Evolutionary conservation across 352 stramenopile species (phyloP).

Genomic region (Phytophthora constricta): DNA sequence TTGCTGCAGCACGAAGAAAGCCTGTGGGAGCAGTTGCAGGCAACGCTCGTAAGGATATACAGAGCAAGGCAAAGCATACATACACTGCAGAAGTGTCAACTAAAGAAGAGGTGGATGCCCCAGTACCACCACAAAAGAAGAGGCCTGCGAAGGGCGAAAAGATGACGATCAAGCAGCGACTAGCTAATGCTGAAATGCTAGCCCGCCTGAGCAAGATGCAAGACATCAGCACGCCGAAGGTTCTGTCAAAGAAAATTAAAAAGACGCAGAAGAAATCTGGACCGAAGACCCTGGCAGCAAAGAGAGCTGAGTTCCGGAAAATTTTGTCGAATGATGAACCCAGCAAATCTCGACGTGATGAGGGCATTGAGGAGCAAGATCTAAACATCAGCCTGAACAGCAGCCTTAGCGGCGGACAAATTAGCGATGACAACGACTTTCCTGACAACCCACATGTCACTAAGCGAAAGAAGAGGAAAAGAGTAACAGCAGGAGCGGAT

Average conservation of each 20-base stretch:
- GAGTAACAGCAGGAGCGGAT: constrained; percentile 21
- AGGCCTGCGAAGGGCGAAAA: constrained; percentile 36
- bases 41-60: constrained; percentile 1
- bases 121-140: constrained; percentile 12
- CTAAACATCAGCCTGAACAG: constrained; percentile 48
- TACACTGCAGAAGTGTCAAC: constrained; percentile 5
- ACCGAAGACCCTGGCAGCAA: constrained; percentile 38
- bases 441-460: constrained; percentile 34
- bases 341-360: constrained; percentile 11
- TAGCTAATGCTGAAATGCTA: constrained; percentile 61
- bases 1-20: constrained; percentile 14
- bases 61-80: constrained; percentile 13
- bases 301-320: constrained; percentile 61
- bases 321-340: constrained; percentile 32
- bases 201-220: constrained; percentile 58
- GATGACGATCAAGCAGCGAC: constrained; percentile 49
- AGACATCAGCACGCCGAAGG: constrained; percentile 72
- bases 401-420: constrained; percentile 25
- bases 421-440: constrained; percentile 34
- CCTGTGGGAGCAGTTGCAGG: neutral
- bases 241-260: constrained; percentile 60
- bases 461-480: constrained; percentile 44
- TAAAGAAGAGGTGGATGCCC: constrained; percentile 9
- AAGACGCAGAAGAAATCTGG: constrained; percentile 43
- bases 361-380: constrained; percentile 37